phyloP scores from a whole-genome alignment of 2,329 filamentous ascomycete species.

The Phoma sp. region DNA sequence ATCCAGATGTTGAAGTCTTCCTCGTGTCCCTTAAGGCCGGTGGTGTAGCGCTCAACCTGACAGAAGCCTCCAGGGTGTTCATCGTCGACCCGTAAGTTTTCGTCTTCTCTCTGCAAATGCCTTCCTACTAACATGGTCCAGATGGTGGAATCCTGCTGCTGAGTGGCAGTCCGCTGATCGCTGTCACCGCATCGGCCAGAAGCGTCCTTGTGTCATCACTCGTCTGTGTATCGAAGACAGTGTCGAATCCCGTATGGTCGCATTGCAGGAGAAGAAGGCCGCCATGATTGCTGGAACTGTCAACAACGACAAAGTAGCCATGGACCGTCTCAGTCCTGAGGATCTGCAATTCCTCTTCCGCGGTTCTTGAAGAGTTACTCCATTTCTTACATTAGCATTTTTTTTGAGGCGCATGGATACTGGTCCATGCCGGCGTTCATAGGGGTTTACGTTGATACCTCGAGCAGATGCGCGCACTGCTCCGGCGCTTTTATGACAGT shows the following conservation, averaged over 20 bases:
- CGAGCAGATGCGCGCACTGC: background rate
- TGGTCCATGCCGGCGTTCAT: background rate
- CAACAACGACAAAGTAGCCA: slow-evolving; percentile 87
- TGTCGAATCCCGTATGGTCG: slow-evolving; percentile 92
- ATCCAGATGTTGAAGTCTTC: slow-evolving; percentile 93
- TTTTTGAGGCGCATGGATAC: background rate
- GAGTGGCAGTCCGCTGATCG: slow-evolving; percentile 96
- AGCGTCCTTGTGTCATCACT: slow-evolving; percentile 90
- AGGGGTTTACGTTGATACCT: background rate
- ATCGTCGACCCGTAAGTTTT: slow-evolving; percentile 85
- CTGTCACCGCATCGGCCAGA: slow-evolving; percentile 90
- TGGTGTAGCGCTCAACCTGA: slow-evolving; percentile 92
- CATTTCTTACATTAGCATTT: background rate
- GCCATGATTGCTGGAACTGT: slow-evolving; percentile 98
- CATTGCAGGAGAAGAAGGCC: slow-evolving; percentile 97
- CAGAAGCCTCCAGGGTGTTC: slow-evolving; percentile 92
- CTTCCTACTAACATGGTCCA: slow-evolving; percentile 48
- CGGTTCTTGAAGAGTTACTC: slow-evolving; percentile 58
- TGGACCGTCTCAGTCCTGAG: slow-evolving; percentile 87
- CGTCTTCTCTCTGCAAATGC: too few relatives aligned
- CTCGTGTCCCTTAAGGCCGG: slow-evolving; percentile 95
- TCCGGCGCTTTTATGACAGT: background rate
- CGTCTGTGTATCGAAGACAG: slow-evolving; percentile 96
- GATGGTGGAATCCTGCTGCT: slow-evolving; percentile 99
- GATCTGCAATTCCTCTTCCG: slow-evolving; percentile 98